Percentiles rank a stretch among this genome's conserved stretches.
These are phyloP conservation scores for Tulasnella calospora DNA, from an alignment of 768 basidiomycete genomes.

Conservation along the genomic window DNA sequence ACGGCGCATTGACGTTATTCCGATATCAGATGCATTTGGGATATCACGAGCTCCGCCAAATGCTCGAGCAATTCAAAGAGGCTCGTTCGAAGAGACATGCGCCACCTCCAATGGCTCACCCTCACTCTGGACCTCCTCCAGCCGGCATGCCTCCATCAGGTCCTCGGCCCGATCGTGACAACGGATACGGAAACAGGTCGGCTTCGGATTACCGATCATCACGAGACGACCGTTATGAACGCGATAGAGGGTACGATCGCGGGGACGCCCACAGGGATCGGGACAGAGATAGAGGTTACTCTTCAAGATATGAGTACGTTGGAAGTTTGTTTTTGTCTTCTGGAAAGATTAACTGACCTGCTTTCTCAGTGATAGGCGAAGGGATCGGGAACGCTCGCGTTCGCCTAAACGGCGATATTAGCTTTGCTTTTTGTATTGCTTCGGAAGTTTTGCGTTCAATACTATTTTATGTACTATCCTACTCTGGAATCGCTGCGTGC, in stretches of 20 bases:
- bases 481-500: background rate
- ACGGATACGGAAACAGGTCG: background rate
- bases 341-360: background rate
- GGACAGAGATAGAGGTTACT: slow-evolving; percentile 27
- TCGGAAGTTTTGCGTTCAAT: background rate
- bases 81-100: slow-evolving; percentile 73
- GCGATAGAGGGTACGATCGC: slow-evolving; percentile 28
- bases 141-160: slow-evolving; percentile 27
- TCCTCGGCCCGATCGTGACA: slow-evolving; percentile 32
- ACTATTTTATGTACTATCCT: slow-evolving; percentile 12
- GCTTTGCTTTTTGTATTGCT: background rate
- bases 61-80: slow-evolving; percentile 85
- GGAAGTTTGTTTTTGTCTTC: background rate
- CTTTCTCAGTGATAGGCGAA: slow-evolving; percentile 16
- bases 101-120: slow-evolving; percentile 34
- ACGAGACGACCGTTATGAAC: slow-evolving; percentile 29
- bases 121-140: slow-evolving; percentile 22
- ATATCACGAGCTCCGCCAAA: slow-evolving; percentile 95
- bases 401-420: slow-evolving; percentile 25
- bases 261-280: slow-evolving; percentile 17
- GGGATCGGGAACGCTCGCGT: slow-evolving; percentile 29
- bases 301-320: slow-evolving; percentile 28
- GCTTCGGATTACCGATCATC: slow-evolving; percentile 24
- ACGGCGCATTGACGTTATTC: background rate
- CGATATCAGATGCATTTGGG: slow-evolving; percentile 87